Base-by-base conservation (phyloP, 768 basidiomycete species). In the Suillus fuscotomentosus region DNA sequence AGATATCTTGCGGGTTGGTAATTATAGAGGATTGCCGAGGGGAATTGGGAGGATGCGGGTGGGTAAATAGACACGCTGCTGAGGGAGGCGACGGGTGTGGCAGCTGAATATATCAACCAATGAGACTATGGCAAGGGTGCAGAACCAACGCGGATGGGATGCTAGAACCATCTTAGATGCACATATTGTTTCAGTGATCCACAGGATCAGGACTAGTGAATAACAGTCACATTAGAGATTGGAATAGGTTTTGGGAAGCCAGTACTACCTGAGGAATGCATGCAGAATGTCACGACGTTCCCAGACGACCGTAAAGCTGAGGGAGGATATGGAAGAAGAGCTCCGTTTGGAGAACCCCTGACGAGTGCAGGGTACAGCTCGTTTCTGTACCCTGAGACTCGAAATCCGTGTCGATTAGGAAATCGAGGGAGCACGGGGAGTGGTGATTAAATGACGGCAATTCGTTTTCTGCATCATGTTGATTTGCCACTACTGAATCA, bases 191-290 rank as follows among this genome's bases (percentile, higher is more conserved):
- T 22, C 24, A 2, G 8, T 2, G 5, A 71, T 76, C 68, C 66
- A 83, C 81, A 71, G 36, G 74, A 70, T n/a, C 66, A 63, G 15
- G 73, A 75, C 75, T 79, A 80, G 41, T 80, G 73, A 3, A 73
- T 39, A 9, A 75, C 53, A 13, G 68, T 72, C 14, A 69, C 64
- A 50, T 77, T 72, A 0, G 74, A 78, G 39, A 79, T 73, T 2
- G 75, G 70, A 53, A 84, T 78, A 9, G 79, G 68, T 62, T 81
- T 83, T 0, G 83, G 82, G 54, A 81, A 75, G 3, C 82, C 81
- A 0, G 83, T 82, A 59, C 82, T 83, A 17, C 83, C 83, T 3
- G 84, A 84, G 0, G 84, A 84, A 64, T 84, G 82, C 0, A 82
- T 69, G 59, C 81, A 84, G 9, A 79, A 42, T 48, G 74, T 55